A percentile compares a stretch with the other conserved stretches of the same genome.
Evolutionary conservation across 2,329 filamentous ascomycete species (phyloP).

Genomic region (Colletotrichum tamarilloi): DNA sequence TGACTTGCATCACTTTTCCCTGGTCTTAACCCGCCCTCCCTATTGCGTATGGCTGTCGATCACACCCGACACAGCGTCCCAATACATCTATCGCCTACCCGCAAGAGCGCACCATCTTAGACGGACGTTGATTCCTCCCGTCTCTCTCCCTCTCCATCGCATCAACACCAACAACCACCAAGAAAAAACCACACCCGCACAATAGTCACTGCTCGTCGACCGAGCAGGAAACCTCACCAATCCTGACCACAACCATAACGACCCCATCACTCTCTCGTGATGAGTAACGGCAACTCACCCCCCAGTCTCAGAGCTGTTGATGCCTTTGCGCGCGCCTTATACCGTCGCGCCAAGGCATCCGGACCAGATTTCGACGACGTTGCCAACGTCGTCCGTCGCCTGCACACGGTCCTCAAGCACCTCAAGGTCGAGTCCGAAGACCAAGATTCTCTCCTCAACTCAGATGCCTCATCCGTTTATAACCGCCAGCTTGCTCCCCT

Average conservation of each 20-base stretch:
- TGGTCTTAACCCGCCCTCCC: slow-evolving; percentile 26
- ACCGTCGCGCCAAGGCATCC: slow-evolving; percentile 62
- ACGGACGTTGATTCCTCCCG: background rate
- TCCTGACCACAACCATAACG: slow-evolving; percentile 26
- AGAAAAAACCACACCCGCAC: background rate
- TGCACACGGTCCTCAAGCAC: slow-evolving; percentile 68
- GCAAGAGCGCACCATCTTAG: slow-evolving; percentile 28
- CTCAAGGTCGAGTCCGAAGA: slow-evolving; percentile 69
- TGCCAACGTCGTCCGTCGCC: slow-evolving; percentile 59
- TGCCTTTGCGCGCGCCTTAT: slow-evolving; percentile 65
- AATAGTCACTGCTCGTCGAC: slow-evolving; percentile 10
- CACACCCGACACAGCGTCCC: slow-evolving; percentile 10
- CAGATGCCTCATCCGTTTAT: slow-evolving; percentile 53
- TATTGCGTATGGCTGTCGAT: slow-evolving; percentile 32
- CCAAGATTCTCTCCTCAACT: slow-evolving; percentile 65
- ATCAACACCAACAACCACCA: background rate
- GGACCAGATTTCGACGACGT: slow-evolving; percentile 62
- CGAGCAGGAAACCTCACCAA: background rate
- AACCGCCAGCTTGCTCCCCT: slow-evolving; percentile 61
- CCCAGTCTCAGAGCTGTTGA: slow-evolving; percentile 66
- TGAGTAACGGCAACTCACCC: slow-evolving; percentile 46
- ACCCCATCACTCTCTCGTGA: slow-evolving; percentile 37
- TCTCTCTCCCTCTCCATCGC: background rate
- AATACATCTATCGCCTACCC: slow-evolving; percentile 9
- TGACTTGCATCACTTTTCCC: slow-evolving; percentile 29